These are phyloP conservation scores for Pythium aristosporum DNA, from an alignment of 352 stramenopile species.

Conservation along the genomic window DNA sequence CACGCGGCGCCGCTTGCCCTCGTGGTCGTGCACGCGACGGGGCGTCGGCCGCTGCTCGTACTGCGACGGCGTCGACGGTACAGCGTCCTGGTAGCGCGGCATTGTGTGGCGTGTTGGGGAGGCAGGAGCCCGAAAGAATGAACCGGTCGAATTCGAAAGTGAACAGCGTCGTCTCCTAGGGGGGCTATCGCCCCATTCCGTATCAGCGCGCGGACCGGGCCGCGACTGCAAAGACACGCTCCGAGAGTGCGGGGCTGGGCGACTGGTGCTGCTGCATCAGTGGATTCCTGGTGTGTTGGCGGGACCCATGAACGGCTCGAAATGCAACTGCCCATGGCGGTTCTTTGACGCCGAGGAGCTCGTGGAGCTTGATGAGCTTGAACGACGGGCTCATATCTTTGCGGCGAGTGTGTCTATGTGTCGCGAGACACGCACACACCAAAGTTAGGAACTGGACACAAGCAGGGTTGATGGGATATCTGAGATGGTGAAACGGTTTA, in stretches of 20 bases:
- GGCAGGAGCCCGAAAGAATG: too few species aligned
- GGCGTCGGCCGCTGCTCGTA: slow-evolving; percentile 42
- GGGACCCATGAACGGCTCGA: too few species aligned
- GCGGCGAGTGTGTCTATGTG: not conserved
- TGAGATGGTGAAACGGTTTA: too few species aligned
- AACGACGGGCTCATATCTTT: not conserved
- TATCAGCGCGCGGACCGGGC: too few species aligned
- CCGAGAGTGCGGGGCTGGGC: too few species aligned
- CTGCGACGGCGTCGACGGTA: slow-evolving; percentile 15
- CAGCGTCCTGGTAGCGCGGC: slow-evolving; percentile 1
- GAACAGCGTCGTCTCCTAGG: not conserved
- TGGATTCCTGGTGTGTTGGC: too few species aligned
- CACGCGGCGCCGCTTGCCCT: slow-evolving; percentile 56
- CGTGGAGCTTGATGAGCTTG: not conserved
- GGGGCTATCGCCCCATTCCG: too few species aligned
- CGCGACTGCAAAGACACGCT: not conserved
- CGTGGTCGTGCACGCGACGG: slow-evolving; percentile 31
- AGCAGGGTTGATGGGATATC: too few species aligned
- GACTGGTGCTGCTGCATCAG: too few species aligned
- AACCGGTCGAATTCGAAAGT: not conserved
- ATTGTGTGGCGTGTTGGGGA: not conserved
- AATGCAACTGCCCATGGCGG: not conserved
- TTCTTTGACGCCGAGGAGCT: not conserved
- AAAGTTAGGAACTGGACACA: too few species aligned
- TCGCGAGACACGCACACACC: not conserved